phyloP scores from a whole-genome alignment of 352 stramenopile genomes.

The Globisporangium iwayamae region DNA sequence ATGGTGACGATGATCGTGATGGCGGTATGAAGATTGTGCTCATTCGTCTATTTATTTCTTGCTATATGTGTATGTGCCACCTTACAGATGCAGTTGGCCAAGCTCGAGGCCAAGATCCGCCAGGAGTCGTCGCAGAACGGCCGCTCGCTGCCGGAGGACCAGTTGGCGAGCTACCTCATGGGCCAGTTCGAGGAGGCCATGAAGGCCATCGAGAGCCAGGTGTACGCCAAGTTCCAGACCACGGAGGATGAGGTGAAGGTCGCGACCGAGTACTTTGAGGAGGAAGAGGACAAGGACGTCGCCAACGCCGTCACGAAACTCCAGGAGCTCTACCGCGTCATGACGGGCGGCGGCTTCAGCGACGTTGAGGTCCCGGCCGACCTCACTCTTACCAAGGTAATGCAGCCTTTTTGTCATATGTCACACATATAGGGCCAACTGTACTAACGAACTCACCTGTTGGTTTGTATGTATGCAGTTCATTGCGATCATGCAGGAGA shows the following conservation, averaged over 20 bases:
- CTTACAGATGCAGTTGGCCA: slow-evolving; percentile 81
- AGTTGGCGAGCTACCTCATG: slow-evolving; percentile 86
- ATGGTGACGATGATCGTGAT: neutral
- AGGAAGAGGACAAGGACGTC: slow-evolving; percentile 85
- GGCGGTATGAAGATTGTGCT: neutral
- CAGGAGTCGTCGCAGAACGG: slow-evolving; percentile 86
- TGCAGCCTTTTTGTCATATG: slow-evolving; percentile 1
- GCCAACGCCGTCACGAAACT: slow-evolving; percentile 80
- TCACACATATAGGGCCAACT: neutral
- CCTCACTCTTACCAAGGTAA: slow-evolving; percentile 76
- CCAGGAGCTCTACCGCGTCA: slow-evolving; percentile 86
- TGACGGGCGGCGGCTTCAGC: slow-evolving; percentile 78
- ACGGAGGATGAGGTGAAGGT: slow-evolving; percentile 86
- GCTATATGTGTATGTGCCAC: slow-evolving; percentile 4
- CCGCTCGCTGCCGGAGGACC: slow-evolving; percentile 75
- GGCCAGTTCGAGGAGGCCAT: slow-evolving; percentile 88
- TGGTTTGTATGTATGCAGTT: slow-evolving; percentile 37
- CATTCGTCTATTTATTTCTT: neutral
- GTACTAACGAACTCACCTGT: neutral
- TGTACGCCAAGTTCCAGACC: slow-evolving; percentile 88
- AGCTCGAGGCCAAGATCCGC: slow-evolving; percentile 85
- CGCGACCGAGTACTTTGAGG: slow-evolving; percentile 86
- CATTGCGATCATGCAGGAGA: slow-evolving; percentile 88
- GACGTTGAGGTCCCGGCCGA: slow-evolving; percentile 81
- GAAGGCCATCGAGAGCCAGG: slow-evolving; percentile 87